Percentiles rank a stretch among this genome's conserved stretches.
Evolutionary conservation across 768 basidiomycete genomes (phyloP).

Genomic region (Lactarius deliciosus): DNA sequence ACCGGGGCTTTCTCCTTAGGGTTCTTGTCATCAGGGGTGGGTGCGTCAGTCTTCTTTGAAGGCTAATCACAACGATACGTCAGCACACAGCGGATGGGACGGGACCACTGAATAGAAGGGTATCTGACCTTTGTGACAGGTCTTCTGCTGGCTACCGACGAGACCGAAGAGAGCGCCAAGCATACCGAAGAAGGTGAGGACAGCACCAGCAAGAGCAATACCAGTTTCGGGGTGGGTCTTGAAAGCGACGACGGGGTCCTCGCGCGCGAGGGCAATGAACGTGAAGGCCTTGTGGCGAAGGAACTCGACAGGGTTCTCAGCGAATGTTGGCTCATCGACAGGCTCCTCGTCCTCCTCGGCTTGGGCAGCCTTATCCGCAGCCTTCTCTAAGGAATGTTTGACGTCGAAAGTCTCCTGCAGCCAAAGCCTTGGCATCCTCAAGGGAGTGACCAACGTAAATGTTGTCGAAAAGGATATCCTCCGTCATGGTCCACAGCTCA

Average conservation of each 20-base stretch:
- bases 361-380: conserved; percentile 49
- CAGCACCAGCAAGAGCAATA: conserved; percentile 66
- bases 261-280: conserved; percentile 76
- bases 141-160: conserved; percentile 70
- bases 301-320: conserved; percentile 75
- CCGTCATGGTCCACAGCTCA: conserved; percentile 99
- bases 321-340: conserved; percentile 50
- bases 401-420: conserved; percentile 86
- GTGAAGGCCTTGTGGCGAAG: conserved; percentile 72
- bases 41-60: conserved; percentile 74
- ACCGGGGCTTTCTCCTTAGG: conserved; percentile 62
- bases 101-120: background rate
- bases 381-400: conserved; percentile 83
- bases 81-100: background rate
- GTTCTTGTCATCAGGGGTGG: conserved; percentile 63
- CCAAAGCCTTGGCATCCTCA: conserved; percentile 80
- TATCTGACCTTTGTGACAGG: conserved; percentile 64
- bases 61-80: conserved; percentile 43
- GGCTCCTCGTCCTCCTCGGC: conserved; percentile 47
- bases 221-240: conserved; percentile 88
- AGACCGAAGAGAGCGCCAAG: conserved; percentile 77
- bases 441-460: conserved; percentile 91
- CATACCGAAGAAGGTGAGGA: conserved; percentile 84
- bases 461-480: conserved; percentile 90
- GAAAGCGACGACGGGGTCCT: conserved; percentile 79